A percentile compares a stretch with the other conserved stretches of the same genome.
These are phyloP conservation scores for Mrakia blollopis DNA, from an alignment of 768 basidiomycete genomes.

Conservation along the genomic window DNA sequence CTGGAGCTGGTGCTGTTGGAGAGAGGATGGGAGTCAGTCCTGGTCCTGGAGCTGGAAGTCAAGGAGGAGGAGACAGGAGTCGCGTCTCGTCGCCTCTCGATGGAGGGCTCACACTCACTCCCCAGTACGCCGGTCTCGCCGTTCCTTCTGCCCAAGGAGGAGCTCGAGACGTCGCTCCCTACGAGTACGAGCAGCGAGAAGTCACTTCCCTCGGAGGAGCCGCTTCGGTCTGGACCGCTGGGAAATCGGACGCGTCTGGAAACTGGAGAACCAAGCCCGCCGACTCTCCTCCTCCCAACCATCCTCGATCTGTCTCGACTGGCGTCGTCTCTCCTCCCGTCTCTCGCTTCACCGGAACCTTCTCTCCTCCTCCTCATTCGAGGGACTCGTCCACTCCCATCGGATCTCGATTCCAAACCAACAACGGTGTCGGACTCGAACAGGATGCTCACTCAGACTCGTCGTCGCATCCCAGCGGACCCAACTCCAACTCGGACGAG, in stretches of 20 bases:
- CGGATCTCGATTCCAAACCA: conserved; percentile 1
- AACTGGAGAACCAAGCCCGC: conserved; percentile 14
- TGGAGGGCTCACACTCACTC: background rate
- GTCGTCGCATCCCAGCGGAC: background rate
- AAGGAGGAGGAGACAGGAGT: background rate
- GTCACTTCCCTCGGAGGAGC: background rate
- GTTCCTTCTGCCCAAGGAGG: background rate
- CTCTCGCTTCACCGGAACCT: conserved; percentile 3
- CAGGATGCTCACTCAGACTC: conserved; percentile 18
- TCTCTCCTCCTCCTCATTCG: conserved; percentile 1
- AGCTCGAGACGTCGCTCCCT: background rate
- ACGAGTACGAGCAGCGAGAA: conserved; percentile 7
- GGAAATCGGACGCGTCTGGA: conserved; percentile 17
- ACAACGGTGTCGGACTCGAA: background rate
- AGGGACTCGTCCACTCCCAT: background rate
- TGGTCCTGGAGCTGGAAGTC: background rate
- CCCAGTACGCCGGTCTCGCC: background rate
- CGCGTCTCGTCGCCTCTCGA: conserved; percentile 5
- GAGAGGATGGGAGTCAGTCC: conserved; percentile 10
- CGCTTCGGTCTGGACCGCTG: conserved; percentile 2
- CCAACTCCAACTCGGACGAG: conserved; percentile 16
- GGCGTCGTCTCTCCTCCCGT: background rate
- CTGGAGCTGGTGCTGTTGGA: conserved; percentile 22
- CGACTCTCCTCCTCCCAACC: conserved; percentile 4
- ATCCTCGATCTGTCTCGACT: conserved; percentile 1